These are phyloP conservation scores for Ophiostoma triangulosporum DNA, from an alignment of 2,329 filamentous ascomycete genomes.

Conservation along the genomic window DNA sequence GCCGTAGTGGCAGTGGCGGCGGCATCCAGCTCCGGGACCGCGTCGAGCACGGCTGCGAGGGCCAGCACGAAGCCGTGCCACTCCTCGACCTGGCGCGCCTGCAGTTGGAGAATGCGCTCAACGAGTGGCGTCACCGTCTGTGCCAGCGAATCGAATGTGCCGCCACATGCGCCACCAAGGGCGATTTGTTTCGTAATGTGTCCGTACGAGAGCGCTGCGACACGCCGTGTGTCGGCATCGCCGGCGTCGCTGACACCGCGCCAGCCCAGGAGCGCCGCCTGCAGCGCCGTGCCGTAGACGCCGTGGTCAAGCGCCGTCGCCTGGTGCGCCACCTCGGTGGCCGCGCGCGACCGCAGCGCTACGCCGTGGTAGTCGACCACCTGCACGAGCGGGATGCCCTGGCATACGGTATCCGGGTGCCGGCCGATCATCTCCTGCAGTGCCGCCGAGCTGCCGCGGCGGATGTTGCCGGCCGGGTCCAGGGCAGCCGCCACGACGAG, in stretches of 20 bases:
- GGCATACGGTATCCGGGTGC: conserved; percentile 69
- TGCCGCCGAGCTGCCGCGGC: conserved; percentile 82
- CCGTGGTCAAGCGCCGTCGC: conserved; percentile 48
- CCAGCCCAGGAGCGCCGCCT: conserved; percentile 67
- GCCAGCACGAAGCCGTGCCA: conserved; percentile 53
- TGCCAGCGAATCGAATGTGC: background rate
- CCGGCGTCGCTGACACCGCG: conserved; percentile 68
- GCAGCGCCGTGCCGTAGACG: conserved; percentile 57
- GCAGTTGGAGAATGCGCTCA: conserved; percentile 26
- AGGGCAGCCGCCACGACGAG: conserved; percentile 71
- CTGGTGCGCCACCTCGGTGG: conserved; percentile 59
- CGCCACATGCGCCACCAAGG: background rate
- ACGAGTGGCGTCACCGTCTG: conserved; percentile 10
- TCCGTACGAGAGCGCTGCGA: conserved; percentile 58
- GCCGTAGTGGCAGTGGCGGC: background rate
- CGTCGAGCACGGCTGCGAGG: conserved; percentile 44
- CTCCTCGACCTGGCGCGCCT: conserved; percentile 50
- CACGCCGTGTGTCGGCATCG: conserved; percentile 59
- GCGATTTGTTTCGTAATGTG: conserved; percentile 30
- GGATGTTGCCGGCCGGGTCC: conserved; percentile 85
- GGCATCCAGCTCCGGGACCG: conserved; percentile 22
- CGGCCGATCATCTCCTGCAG: conserved; percentile 87
- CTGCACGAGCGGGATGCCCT: conserved; percentile 80
- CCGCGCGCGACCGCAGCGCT: conserved; percentile 70
- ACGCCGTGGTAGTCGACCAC: conserved; percentile 87